Conservation (phyloP, 108 stramenopile genomes). For the Cyclotella cryptica region DNA sequence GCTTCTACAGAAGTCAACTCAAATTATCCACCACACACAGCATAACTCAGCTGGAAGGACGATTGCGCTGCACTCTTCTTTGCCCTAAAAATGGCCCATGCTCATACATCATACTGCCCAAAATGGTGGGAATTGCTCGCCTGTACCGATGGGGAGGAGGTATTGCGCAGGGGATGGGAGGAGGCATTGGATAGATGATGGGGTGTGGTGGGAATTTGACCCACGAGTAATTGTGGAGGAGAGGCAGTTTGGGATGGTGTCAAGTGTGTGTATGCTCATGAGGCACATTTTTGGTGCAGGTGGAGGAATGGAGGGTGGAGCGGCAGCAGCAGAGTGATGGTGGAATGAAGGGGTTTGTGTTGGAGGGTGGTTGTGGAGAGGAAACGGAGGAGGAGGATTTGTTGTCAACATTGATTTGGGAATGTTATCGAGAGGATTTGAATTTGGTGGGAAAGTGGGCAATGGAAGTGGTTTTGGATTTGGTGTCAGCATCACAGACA, state of each 20-base stretch:
- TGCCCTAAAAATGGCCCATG: conserved; percentile 68
- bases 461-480: conserved; percentile 57
- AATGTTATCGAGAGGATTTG: conserved; percentile 48
- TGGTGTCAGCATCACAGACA: not conserved
- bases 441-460: conserved; percentile 87
- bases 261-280: conserved; percentile 89
- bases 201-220: conserved; percentile 84
- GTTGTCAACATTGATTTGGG: conserved; percentile 26
- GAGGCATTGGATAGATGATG: conserved; percentile 55
- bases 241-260: conserved; percentile 35
- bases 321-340: conserved; percentile 44
- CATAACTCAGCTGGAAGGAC: conserved; percentile 50
- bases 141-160: conserved; percentile 42
- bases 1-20: conserved; percentile 63
- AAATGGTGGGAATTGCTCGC: conserved; percentile 63
- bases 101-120: conserved; percentile 73
- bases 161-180: conserved; percentile 51
- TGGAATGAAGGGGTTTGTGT: too few species aligned
- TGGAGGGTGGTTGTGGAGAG: too few species aligned
- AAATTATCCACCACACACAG: conserved; percentile 57
- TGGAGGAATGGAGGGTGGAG: conserved; percentile 54
- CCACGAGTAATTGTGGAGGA: not conserved
- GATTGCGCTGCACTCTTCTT: conserved; percentile 35
- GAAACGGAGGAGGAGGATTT: not conserved
- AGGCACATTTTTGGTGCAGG: conserved; percentile 76